Percentiles rank a stretch among this genome's conserved stretches.
phyloP scores from a whole-genome alignment of 2,329 filamentous ascomycete genomes.

The Huntiella decipiens region DNA sequence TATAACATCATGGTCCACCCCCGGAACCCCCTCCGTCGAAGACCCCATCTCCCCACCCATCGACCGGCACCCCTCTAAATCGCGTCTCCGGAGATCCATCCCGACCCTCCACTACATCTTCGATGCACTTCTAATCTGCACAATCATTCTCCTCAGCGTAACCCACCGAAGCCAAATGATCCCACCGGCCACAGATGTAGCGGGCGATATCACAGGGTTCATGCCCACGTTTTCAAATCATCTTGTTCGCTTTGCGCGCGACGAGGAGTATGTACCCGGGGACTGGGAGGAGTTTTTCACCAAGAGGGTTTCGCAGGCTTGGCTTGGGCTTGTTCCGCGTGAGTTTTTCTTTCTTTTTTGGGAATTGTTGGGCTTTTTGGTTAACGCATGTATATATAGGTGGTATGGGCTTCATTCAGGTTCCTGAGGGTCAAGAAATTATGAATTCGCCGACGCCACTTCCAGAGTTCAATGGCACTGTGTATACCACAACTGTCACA shows the following conservation, averaged over 20 bases:
- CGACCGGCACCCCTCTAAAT: too few relatives aligned
- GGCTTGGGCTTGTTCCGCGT: conserved; percentile 22
- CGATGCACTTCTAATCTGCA: too few relatives aligned
- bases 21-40: too few relatives aligned
- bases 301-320: conserved; percentile 17
- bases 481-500: conserved; percentile 25
- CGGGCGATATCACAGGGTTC: conserved; percentile 23
- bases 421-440: conserved; percentile 17
- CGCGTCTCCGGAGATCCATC: too few relatives aligned
- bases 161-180: too few relatives aligned
- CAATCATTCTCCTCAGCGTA: too few relatives aligned
- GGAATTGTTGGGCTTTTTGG: too few relatives aligned
- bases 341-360: conserved; percentile 1
- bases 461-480: conserved; percentile 18
- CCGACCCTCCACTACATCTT: too few relatives aligned
- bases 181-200: neutral
- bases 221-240: conserved; percentile 22
- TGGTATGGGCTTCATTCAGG: conserved; percentile 22
- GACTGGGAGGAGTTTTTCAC: conserved; percentile 23
- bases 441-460: conserved; percentile 22
- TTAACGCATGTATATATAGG: neutral
- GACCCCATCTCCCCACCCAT: too few relatives aligned
- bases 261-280: conserved; percentile 21
- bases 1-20: too few relatives aligned
- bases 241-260: conserved; percentile 20